Conservation (phyloP, 140 eudicot species). For the Oenanthe javanica region DNA sequence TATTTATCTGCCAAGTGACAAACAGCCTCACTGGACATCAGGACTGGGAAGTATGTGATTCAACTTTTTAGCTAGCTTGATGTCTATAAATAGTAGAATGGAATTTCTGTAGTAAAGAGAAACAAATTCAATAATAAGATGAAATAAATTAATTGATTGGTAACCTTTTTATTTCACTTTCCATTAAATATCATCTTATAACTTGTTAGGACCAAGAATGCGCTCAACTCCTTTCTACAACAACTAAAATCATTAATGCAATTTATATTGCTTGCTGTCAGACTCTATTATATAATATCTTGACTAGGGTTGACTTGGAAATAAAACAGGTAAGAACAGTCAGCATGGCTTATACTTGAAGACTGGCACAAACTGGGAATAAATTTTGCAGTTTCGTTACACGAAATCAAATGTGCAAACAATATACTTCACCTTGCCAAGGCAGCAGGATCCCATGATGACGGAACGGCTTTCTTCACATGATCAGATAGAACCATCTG, state of each 20-base stretch:
- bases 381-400: background rate
- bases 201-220: background rate
- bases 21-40: too few relatives aligned
- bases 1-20: background rate
- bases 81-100: background rate
- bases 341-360: background rate
- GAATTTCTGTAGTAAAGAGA: too few relatives aligned
- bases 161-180: background rate
- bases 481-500: slow-evolving; percentile 48
- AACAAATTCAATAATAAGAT: background rate
- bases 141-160: background rate
- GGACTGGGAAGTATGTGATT: background rate
- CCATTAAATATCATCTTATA: background rate
- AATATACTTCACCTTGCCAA: slow-evolving; percentile 39
- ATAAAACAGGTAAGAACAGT: background rate
- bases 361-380: background rate
- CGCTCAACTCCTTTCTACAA: background rate
- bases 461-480: slow-evolving; percentile 57
- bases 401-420: background rate
- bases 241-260: background rate
- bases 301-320: background rate
- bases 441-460: slow-evolving; percentile 65
- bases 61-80: background rate
- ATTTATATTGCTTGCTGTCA: background rate
- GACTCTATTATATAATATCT: background rate